phyloP scores from a whole-genome alignment of 495 filamentous ascomycete species.

The Margaritispora aquatica region DNA sequence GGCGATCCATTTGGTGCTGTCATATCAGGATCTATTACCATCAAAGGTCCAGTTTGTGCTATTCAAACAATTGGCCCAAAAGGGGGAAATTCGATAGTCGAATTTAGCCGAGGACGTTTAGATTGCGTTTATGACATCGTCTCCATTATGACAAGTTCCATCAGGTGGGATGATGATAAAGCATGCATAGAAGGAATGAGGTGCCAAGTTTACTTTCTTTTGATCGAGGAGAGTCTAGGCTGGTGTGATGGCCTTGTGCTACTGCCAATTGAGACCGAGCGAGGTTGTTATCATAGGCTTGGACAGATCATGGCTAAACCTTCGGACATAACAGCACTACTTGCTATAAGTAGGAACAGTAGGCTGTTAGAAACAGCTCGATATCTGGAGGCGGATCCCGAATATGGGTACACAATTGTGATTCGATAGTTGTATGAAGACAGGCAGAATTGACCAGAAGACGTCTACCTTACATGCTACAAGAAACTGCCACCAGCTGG shows the following conservation, averaged over 20 bases:
- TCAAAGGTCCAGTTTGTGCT: slow-evolving; percentile 1
- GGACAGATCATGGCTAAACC: neutral
- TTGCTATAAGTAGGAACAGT: neutral
- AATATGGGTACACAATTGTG: neutral
- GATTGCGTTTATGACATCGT: neutral
- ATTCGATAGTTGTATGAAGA: neutral
- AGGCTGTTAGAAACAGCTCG: neutral
- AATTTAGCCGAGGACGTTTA: neutral
- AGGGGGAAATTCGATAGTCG: neutral
- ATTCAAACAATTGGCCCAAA: neutral
- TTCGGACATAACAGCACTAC: neutral
- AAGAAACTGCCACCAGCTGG: too few species aligned
- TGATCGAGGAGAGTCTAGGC: neutral
- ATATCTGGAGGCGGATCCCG: neutral
- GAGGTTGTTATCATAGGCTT: neutral
- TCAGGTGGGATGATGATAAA: neutral
- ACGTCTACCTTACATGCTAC: too few species aligned
- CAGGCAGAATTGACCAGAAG: too few species aligned
- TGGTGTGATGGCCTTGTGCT: neutral
- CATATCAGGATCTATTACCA: neutral
- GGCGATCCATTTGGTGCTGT: neutral
- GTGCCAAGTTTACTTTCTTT: neutral
- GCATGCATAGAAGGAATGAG: slow-evolving; percentile 2
- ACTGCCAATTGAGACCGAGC: neutral
- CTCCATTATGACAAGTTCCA: neutral